phyloP scores from a whole-genome alignment of 2,329 filamentous ascomycete species.

The Metarhizium humberi region DNA sequence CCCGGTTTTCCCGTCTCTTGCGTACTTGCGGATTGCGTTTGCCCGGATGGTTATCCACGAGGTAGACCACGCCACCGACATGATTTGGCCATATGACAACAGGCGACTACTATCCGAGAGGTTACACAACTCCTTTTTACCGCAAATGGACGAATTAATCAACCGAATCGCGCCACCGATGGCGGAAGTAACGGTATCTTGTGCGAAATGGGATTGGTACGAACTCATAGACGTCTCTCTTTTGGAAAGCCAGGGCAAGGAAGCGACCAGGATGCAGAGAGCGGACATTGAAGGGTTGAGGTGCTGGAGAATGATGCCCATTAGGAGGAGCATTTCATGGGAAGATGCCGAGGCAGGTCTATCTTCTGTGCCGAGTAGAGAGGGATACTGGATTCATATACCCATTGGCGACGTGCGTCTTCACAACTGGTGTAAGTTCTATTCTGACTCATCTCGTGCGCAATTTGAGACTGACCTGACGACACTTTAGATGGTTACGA shows the following conservation, averaged over 20 bases:
- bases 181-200: constrained; percentile 10
- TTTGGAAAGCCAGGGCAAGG: constrained; percentile 7
- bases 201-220: constrained; percentile 11
- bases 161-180: constrained; percentile 7
- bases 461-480: background rate
- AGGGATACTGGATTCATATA: constrained; percentile 12
- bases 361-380: background rate
- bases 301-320: constrained; percentile 10
- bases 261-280: constrained; percentile 7
- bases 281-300: constrained; percentile 10
- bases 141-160: constrained; percentile 8
- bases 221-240: constrained; percentile 8
- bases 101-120: constrained; percentile 5
- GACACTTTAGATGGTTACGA: background rate
- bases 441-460: background rate
- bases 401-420: constrained; percentile 6
- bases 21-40: constrained; percentile 9
- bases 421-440: background rate
- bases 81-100: constrained; percentile 9
- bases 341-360: background rate
- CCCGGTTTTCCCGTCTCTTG: constrained; percentile 8
- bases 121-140: constrained; percentile 5
- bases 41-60: constrained; percentile 5
- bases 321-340: background rate
- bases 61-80: constrained; percentile 7